These are phyloP conservation scores for Phaffia australis DNA, from an alignment of 768 basidiomycete species.

Conservation along the genomic window DNA sequence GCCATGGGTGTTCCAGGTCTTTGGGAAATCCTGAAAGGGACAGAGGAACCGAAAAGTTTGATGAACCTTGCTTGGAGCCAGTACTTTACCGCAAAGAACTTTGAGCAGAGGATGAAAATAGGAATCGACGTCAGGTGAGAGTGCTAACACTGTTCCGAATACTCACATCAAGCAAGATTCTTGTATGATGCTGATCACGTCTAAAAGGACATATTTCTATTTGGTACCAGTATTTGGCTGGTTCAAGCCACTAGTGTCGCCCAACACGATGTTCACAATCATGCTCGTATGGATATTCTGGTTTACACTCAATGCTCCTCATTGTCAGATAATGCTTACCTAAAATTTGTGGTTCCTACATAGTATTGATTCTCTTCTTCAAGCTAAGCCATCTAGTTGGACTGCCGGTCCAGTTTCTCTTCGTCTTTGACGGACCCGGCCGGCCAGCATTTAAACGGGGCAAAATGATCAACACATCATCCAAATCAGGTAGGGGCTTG, in stretches of 20 bases:
- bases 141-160: no score
- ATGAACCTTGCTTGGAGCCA: no score
- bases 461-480: conserved; percentile 34
- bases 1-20: no score
- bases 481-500: conserved; percentile 33
- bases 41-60: no score
- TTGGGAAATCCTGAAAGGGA: no score
- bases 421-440: conserved; percentile 83
- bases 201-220: background rate
- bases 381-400: conserved; percentile 62
- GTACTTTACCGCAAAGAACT: no score
- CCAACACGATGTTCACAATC: conserved; percentile 47
- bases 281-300: background rate
- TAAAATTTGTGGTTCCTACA: background rate
- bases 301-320: background rate
- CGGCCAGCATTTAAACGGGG: conserved; percentile 67
- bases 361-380: conserved; percentile 66
- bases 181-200: background rate
- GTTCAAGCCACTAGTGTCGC: conserved; percentile 45
- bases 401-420: conserved; percentile 71
- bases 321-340: background rate
- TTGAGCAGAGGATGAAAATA: no score
- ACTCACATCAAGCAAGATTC: no score
- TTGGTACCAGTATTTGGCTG: conserved; percentile 37
- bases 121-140: no score